phyloP scores from a whole-genome alignment of 352 stramenopile genomes.

The Pythium grandisporangium region DNA sequence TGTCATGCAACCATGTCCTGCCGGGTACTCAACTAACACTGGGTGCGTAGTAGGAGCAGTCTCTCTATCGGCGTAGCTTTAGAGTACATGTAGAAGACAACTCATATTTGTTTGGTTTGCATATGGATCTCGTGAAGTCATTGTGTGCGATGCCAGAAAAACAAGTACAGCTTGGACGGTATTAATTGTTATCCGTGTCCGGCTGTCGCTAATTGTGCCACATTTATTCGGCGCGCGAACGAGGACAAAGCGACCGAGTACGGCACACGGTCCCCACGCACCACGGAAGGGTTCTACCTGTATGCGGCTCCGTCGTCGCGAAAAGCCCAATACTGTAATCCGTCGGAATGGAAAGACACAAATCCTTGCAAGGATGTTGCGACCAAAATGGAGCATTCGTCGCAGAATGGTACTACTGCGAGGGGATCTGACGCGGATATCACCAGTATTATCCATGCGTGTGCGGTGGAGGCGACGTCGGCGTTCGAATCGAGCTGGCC shows the following conservation, averaged over 20 bases:
- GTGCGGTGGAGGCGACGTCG: constrained; percentile 14
- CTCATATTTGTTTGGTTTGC: neutral
- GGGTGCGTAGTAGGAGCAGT: constrained; percentile 15
- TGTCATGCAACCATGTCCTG: constrained; percentile 23
- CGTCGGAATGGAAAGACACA: constrained; percentile 25
- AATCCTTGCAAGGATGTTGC: constrained; percentile 39
- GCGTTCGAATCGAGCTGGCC: constrained; percentile 51
- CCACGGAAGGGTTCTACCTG: constrained; percentile 42
- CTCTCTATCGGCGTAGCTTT: neutral
- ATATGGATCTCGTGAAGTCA: constrained; percentile 19
- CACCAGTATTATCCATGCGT: constrained; percentile 29
- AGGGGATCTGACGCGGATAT: constrained; percentile 9
- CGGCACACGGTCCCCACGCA: constrained; percentile 44
- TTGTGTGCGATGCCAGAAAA: constrained; percentile 37
- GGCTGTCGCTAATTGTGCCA: constrained; percentile 30
- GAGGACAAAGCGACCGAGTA: constrained; percentile 30
- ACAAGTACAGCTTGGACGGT: constrained; percentile 56
- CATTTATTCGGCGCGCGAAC: constrained; percentile 39
- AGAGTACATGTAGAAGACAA: too few relatives aligned
- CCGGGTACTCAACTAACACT: constrained; percentile 31
- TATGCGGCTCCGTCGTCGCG: constrained; percentile 39
- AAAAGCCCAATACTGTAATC: constrained; percentile 16
- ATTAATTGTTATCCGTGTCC: constrained; percentile 46
- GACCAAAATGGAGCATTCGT: constrained; percentile 3
- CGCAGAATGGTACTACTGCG: too few relatives aligned